Evolutionary conservation across 495 filamentous ascomycete genomes (phyloP).

Genomic region (Entonaema liquescens): DNA sequence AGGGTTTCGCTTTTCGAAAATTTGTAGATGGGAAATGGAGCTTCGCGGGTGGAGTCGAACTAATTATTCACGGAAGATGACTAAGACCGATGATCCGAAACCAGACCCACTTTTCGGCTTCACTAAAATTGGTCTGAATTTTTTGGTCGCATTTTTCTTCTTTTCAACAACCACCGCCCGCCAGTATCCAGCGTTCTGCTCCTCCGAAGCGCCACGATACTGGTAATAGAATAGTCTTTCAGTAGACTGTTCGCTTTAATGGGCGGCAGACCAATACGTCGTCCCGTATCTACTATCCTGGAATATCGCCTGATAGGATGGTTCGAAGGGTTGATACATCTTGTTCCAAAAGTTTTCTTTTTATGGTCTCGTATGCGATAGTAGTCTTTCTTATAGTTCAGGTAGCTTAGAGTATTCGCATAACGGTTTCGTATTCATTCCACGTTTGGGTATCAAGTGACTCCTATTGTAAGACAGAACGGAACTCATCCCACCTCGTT

Average conservation of each 20-base stretch:
- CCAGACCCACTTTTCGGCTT: conserved; percentile 9
- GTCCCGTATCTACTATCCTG: conserved; percentile 97
- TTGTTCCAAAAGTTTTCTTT: background rate
- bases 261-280: conserved; percentile 76
- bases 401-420: background rate
- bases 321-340: conserved; percentile 72
- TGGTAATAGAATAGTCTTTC: conserved; percentile 68
- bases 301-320: conserved; percentile 80
- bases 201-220: conserved; percentile 49
- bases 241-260: conserved; percentile 67
- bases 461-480: conserved; percentile 29
- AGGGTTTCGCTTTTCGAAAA: conserved; percentile 42
- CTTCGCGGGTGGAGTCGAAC: conserved; percentile 33
- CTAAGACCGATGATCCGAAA: conserved; percentile 2
- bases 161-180: conserved; percentile 62
- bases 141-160: conserved; percentile 40
- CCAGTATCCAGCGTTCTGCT: conserved; percentile 50
- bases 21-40: conserved; percentile 48
- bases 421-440: conserved; percentile 8
- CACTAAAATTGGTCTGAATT: background rate
- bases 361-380: background rate
- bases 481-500: conserved; percentile 54
- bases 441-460: conserved; percentile 28
- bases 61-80: conserved; percentile 10
- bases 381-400: background rate